Evolutionary conservation across 371 early-diverging fungal genomes (phyloP), one percentile per base, ranked within the genome.

Genomic region (Circinella umbellata): DNA sequence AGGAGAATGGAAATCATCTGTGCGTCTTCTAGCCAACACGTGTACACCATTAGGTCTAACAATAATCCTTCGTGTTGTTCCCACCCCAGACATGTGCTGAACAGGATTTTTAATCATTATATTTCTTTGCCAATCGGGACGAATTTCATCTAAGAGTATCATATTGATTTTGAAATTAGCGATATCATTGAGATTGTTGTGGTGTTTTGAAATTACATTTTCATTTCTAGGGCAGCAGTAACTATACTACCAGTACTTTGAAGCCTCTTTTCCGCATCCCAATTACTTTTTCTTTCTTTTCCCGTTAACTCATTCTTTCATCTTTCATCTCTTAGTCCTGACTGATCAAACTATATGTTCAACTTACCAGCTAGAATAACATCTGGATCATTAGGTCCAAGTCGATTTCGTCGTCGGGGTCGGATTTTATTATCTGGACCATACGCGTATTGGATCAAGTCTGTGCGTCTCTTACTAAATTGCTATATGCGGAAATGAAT

Each of bases 381-480:
- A 57, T 57, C 57, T 27, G 57, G 57, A 57, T 57, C 57, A 57
- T 57, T 57, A 11, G 57, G 57, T 34, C 57, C 57, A 34, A 57
- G 57, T 27, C 57, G 57, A n/a, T 57, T 57, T 34, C 35, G 5
- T 57, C 57, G 57, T 57, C 57, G 20, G 57, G 57, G 57, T 57
- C 57, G 20, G 27, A 57, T 57, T 27, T 57, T 57, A n/a, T 57
- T 57, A 27, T 57, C 57, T 11, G 20, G 34, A 34, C 57, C 57
- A n/a, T 57, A 57, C 34, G 57, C 57, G 57, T 57, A 57, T 57
- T 57, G 57, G 57, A 57, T 57, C 57, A 57, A 57, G 35, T 57
- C 57, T 6, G 57, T 57, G 18, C 57, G 18, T 57, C 57, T 18
- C 27, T 57, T 57, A 34, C 57, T 57, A 34, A 57, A 57, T 57